Conservation (phyloP, 139 green algal species). For the Chara braunii region DNA sequence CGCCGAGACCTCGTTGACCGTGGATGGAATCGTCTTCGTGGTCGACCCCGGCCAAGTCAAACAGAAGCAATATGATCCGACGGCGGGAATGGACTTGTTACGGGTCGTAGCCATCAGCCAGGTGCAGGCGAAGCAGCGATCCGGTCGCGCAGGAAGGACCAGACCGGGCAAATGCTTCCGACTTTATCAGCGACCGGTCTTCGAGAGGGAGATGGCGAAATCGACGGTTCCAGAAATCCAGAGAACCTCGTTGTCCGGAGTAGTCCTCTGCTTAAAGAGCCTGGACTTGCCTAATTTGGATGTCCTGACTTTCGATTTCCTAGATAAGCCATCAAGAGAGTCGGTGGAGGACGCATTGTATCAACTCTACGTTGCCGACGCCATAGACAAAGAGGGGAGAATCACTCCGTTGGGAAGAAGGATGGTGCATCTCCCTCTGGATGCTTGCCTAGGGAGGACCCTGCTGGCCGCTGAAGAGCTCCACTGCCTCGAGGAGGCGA, state of each 20-base stretch:
- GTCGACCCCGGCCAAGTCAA: slow-evolving; percentile 74
- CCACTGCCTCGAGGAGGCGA: slow-evolving; percentile 59
- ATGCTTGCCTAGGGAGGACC: slow-evolving; percentile 67
- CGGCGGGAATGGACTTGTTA: slow-evolving; percentile 77
- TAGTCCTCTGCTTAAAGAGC: slow-evolving; percentile 86
- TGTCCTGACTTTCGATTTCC: slow-evolving; percentile 87
- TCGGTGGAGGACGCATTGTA: slow-evolving; percentile 68
- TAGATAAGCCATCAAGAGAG: slow-evolving; percentile 65
- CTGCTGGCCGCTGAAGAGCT: slow-evolving; percentile 69
- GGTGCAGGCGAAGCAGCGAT: slow-evolving; percentile 81
- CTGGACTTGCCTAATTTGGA: slow-evolving; percentile 71
- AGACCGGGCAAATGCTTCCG: slow-evolving; percentile 71
- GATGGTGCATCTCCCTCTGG: slow-evolving; percentile 60
- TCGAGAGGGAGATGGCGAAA: slow-evolving; percentile 70
- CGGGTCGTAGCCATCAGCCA: slow-evolving; percentile 64
- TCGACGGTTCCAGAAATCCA: slow-evolving; percentile 85
- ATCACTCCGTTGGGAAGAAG: slow-evolving; percentile 12
- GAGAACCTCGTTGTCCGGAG: slow-evolving; percentile 63
- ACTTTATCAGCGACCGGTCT: slow-evolving; percentile 78
- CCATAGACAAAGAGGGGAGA: slow-evolving; percentile 69
- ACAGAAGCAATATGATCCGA: slow-evolving; percentile 80
- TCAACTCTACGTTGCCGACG: slow-evolving; percentile 82
- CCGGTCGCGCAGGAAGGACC: slow-evolving; percentile 78
- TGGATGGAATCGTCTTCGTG: slow-evolving; percentile 49
- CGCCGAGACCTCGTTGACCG: slow-evolving; percentile 90